Base-by-base conservation (phyloP, 805 yeast genomes). In the Myxozyma sirexii region DNA sequence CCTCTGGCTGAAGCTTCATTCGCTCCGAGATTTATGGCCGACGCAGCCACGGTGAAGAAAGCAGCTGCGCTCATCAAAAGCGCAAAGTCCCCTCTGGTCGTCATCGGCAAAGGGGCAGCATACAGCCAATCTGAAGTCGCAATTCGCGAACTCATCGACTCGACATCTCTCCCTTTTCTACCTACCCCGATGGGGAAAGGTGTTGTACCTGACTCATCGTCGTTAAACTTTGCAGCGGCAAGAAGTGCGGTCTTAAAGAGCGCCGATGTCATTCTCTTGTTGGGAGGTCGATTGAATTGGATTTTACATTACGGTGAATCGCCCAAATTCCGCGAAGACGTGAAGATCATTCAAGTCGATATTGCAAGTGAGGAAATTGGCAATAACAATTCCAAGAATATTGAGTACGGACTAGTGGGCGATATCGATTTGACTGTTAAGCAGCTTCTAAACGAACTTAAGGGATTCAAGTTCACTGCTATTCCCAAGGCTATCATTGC, bases 151-250 rank as follows among this genome's bases (percentile, higher is more conserved):
- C 76, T 86, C 51, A 77, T 86, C 19, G 53, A 69, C 4, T 38
- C 54, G 0, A 80, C 82, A 53, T 67, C 74, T 8, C 51, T 86
- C 1, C 82, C 87, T 0, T 86, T 86, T 65, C 68, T 86, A 50
- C 89, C 91, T 8, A 86, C 91, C 0, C 90, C 92, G 2, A 86
- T 86, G 92, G 92, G 88, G 0, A 86, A 86, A 70, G 92, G 92
- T 8, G 82, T 86, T 0, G 72, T 86, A 0, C 75, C 82, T 2
- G 92, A 86, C 68, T 64, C 71, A 2, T 60, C 67, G 38, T 67
- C 66, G 0, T 68, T 77, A 33, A 86, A 86, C 64, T 77, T 83
- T 13, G 80, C 87, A 0, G 83, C 88, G 1, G 88, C 88, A 3
- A 75, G 91, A 57, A 83, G 89, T 0, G 73, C 76, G n/a, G 88